Evolutionary conservation across 2,329 filamentous ascomycete genomes (phyloP).

Genomic region (Cytospora paraplurivora): DNA sequence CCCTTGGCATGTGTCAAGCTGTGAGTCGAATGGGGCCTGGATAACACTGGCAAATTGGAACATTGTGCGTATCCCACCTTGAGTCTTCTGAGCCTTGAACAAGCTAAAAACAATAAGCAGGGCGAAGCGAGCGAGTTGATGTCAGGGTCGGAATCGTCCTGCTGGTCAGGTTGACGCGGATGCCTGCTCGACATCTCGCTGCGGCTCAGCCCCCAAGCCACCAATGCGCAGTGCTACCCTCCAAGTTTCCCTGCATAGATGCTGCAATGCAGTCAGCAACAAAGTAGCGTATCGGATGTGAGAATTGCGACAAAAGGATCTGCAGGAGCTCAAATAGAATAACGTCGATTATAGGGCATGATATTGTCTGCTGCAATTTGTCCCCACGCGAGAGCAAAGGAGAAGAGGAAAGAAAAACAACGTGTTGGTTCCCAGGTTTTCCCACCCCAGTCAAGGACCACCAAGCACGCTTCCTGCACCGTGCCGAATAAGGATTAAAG

Average conservation of each 20-base stretch:
- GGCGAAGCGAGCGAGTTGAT: constrained; percentile 1
- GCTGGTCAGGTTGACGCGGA: neutral
- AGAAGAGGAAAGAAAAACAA: constrained; percentile 12
- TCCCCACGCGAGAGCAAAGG: neutral
- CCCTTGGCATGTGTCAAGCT: neutral
- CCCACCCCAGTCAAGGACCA: neutral
- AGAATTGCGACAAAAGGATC: neutral
- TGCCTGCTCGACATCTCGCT: neutral
- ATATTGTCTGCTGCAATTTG: neutral
- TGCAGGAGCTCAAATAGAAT: neutral
- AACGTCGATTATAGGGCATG: neutral
- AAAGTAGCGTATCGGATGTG: neutral
- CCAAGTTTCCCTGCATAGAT: neutral
- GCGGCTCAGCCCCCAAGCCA: neutral
- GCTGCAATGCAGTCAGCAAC: constrained; percentile 15
- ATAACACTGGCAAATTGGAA: neutral
- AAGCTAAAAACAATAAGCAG: neutral
- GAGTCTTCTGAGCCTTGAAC: neutral
- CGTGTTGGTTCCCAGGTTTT: neutral
- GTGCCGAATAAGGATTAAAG: constrained; percentile 21
- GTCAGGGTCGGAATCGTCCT: neutral
- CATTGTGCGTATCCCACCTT: neutral
- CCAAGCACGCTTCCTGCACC: constrained; percentile 1
- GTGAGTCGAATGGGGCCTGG: constrained; percentile 5
- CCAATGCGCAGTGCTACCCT: neutral